Evolutionary conservation across 768 basidiomycete genomes (phyloP).

Genomic region (Lactarius hatsudake): DNA sequence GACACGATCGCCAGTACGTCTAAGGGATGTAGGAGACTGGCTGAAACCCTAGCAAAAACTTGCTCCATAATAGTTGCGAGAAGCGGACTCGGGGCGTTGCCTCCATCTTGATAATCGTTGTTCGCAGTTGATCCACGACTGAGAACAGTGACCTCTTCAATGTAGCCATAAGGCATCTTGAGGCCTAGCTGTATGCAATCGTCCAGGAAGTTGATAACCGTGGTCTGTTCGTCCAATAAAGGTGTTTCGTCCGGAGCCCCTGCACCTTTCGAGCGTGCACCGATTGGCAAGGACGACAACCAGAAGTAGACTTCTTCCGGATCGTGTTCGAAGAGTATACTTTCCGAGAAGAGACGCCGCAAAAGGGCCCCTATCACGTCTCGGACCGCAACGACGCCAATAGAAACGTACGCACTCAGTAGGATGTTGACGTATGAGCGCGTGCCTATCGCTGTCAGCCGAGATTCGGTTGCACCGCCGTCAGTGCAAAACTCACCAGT

Average conservation of each 20-base stretch:
- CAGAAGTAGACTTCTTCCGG: conserved; percentile 68
- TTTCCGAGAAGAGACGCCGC: conserved; percentile 59
- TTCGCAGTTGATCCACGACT: conserved; percentile 11
- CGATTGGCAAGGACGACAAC: conserved; percentile 62
- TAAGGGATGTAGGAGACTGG: conserved; percentile 51
- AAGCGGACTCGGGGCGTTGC: conserved; percentile 63
- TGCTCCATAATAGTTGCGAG: conserved; percentile 82
- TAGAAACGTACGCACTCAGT: conserved; percentile 56
- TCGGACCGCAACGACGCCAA: conserved; percentile 50
- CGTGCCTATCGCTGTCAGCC: background rate
- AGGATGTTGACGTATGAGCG: conserved; percentile 74
- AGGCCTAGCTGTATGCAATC: conserved; percentile 80
- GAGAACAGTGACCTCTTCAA: conserved; percentile 61
- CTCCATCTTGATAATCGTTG: conserved; percentile 24
- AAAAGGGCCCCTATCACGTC: conserved; percentile 55
- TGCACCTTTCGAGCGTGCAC: conserved; percentile 36
- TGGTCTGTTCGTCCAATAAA: conserved; percentile 54
- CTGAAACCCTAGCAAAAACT: conserved; percentile 61
- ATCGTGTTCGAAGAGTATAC: conserved; percentile 80
- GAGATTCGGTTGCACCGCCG: background rate
- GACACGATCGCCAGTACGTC: conserved; percentile 60
- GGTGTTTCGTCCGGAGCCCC: conserved; percentile 51
- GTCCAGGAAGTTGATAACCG: conserved; percentile 70
- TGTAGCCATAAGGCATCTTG: conserved; percentile 82
- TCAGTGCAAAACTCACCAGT: conserved; percentile 31